phyloP scores from a whole-genome alignment of 805 yeast genomes.

The Ogataea allantospora region DNA sequence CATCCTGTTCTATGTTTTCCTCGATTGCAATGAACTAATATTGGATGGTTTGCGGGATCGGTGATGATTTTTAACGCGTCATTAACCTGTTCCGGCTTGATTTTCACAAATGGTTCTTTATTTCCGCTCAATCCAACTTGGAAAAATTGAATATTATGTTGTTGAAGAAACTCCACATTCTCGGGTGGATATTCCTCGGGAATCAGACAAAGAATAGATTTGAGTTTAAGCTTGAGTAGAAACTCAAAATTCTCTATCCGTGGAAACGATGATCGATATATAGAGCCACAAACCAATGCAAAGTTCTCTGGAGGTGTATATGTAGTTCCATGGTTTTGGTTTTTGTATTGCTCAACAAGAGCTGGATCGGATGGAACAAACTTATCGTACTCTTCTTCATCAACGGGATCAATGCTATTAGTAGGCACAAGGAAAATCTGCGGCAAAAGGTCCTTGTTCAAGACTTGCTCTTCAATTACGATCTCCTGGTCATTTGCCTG shows the following conservation, averaged over 20 bases:
- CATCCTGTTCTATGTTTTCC: constrained; percentile 98
- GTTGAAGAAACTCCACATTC: constrained; percentile 60
- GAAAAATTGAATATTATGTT: constrained; percentile 63
- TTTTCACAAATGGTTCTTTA: constrained; percentile 89
- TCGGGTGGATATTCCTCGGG: constrained; percentile 90
- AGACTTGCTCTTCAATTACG: constrained; percentile 19
- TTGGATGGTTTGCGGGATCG: constrained; percentile 86
- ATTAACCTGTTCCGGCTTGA: constrained; percentile 62
- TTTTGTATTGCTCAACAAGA: constrained; percentile 20
- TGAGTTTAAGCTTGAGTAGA: constrained; percentile 58
- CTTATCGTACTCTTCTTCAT: constrained; percentile 32
- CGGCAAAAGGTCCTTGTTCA: constrained; percentile 7
- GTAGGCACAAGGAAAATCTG: constrained; percentile 3
- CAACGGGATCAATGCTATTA: constrained; percentile 14
- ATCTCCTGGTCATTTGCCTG: constrained; percentile 20
- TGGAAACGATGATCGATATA: constrained; percentile 90
- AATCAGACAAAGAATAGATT: constrained; percentile 76
- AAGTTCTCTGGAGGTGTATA: constrained; percentile 86
- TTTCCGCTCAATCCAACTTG: constrained; percentile 95
- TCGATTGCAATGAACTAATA: constrained; percentile 90
- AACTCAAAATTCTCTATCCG: constrained; percentile 77
- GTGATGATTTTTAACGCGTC: constrained; percentile 78
- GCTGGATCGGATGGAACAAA: constrained; percentile 30
- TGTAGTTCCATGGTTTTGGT: constrained; percentile 2
- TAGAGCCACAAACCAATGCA: constrained; percentile 71